Conservation (phyloP, 805 yeast species). For the Wickerhamiella sergipiensis region DNA sequence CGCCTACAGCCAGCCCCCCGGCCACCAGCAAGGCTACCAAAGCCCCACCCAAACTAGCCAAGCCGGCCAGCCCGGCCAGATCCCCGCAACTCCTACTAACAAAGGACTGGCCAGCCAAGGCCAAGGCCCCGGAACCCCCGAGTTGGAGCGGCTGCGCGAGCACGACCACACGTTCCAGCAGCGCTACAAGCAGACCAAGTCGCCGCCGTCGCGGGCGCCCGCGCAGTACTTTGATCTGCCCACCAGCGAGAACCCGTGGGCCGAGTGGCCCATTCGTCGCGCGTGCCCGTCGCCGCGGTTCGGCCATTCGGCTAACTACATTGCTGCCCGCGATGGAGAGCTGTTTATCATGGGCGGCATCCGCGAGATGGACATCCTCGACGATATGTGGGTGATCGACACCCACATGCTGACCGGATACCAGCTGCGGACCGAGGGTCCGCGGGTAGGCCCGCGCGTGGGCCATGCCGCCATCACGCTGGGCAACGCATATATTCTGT, state of each 20-base stretch:
- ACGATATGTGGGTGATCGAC: slow-evolving; percentile 85
- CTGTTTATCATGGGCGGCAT: slow-evolving; percentile 89
- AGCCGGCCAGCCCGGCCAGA: neutral
- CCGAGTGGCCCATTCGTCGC: slow-evolving; percentile 22
- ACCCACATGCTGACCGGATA: slow-evolving; percentile 35
- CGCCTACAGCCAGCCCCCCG: neutral
- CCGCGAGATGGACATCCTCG: slow-evolving; percentile 81
- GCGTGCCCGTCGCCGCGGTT: slow-evolving; percentile 86
- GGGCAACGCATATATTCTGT: slow-evolving; percentile 88
- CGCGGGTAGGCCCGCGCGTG: slow-evolving; percentile 71
- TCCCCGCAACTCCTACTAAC: neutral
- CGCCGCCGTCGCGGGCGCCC: slow-evolving; percentile 7
- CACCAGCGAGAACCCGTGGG: slow-evolving; percentile 23
- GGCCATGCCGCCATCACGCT: slow-evolving; percentile 88
- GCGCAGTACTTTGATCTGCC: slow-evolving; percentile 3
- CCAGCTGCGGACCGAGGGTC: slow-evolving; percentile 62
- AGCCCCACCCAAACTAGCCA: neutral
- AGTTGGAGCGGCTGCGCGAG: slow-evolving; percentile 3
- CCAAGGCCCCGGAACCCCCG: neutral
- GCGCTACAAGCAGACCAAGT: slow-evolving; percentile 8
- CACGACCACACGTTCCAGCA: slow-evolving; percentile 9
- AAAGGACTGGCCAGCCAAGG: neutral
- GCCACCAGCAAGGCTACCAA: neutral
- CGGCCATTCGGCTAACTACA: slow-evolving; percentile 74
- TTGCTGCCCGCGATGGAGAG: slow-evolving; percentile 67